Evolutionary conservation across 257 asterid genomes (phyloP), one percentile per base, ranked within the genome.

Genomic region (Solanum pinnatisectum): DNA sequence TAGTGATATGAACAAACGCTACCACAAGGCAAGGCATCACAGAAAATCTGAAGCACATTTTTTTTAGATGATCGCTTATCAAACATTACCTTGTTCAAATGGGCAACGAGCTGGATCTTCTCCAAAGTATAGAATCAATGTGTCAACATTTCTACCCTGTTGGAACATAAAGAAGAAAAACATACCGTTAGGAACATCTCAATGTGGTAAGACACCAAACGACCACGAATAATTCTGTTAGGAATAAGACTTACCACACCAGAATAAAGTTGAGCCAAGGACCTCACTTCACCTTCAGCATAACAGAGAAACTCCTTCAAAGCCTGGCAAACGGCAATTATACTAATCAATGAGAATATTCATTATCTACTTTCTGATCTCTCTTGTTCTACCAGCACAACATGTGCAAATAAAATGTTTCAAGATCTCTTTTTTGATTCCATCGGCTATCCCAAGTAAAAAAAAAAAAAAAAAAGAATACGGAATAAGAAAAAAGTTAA

Each of bases 71-170:
- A 49, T 84, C 42, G 49, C 30, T 82, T 10, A 32, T 82, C 12
- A 32, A 32, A 18, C 83, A 84, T 27, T 91, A 96, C 98, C 99
- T 96, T 95, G 98, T 91, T 96, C 99, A 90, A 94, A 95, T 70
- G 95, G 92, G 92, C 99, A 96, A 88, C 95, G 95, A 16, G 99
- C 86, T 44, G 99, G 99, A 87, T 96, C 99, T 92, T 96, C 98
- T 88, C 99, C 99, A 78, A 96, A 95, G 94, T 96, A 96, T 89
- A 94, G 92, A 89, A 94, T 95, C 91, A 96, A 91, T 9, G 96
- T 89, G 90, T 96, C 99, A 78, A 94, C 98, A 90, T 94, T 96
- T 87, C 98, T 93, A 82, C 99, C 99, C 99, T 96, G 96, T 90
- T 90, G 84, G 74, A 42, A 85, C 70, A 44, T 81, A 87, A 82